Conservation (phyloP, 2,329 filamentous ascomycete species). For the Sporothrix inflata region DNA sequence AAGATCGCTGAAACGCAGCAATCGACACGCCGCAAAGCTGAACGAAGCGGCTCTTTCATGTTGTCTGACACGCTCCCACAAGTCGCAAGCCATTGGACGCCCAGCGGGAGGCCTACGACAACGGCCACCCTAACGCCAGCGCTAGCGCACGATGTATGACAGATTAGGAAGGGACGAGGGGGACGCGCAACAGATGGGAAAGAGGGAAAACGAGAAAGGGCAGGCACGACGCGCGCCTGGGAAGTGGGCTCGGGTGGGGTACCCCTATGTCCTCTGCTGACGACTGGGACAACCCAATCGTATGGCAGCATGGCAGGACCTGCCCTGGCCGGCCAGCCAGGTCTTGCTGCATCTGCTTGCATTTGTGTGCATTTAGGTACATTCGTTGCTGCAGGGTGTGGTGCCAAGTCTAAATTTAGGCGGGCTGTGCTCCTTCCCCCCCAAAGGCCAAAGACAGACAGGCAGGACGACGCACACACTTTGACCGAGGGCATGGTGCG, state of each 20-base stretch:
- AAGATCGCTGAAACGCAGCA: constrained; percentile 4
- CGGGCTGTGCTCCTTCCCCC: constrained; percentile 23
- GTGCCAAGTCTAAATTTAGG: constrained; percentile 29
- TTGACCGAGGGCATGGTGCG: constrained; percentile 2
- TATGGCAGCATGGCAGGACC: background rate
- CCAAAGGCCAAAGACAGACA: background rate
- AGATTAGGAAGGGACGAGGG: constrained; percentile 8
- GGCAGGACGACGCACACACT: background rate
- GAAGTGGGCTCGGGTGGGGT: background rate
- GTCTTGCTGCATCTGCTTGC: background rate
- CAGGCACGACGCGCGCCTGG: background rate
- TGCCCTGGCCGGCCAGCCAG: background rate
- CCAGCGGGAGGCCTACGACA: constrained; percentile 23
- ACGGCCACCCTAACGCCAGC: background rate
- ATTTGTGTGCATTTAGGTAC: background rate
- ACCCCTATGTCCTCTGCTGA: background rate
- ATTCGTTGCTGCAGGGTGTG: constrained; percentile 20
- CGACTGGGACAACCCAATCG: constrained; percentile 10
- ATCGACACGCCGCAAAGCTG: background rate
- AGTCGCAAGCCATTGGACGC: background rate
- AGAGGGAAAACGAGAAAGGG: background rate
- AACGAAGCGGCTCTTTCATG: constrained; percentile 10
- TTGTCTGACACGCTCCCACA: background rate
- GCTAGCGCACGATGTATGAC: constrained; percentile 11
- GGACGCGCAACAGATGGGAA: background rate